A percentile compares a stretch with the other conserved stretches of the same genome.
Conservation (phyloP, 2,329 filamentous ascomycete species). For the Zasmidium angulare region DNA sequence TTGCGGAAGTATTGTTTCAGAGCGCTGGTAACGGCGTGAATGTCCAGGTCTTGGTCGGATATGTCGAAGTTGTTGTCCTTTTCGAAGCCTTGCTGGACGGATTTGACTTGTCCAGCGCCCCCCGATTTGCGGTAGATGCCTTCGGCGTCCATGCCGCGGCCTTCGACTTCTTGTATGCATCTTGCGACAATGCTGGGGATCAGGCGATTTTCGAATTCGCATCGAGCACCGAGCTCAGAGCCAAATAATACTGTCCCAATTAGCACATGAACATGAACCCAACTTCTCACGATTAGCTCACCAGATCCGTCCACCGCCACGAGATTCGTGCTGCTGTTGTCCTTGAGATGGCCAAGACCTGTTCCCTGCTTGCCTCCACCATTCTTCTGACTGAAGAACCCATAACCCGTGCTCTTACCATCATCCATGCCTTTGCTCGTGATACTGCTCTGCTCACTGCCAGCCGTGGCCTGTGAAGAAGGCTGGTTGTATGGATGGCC, state of each 20-base stretch:
- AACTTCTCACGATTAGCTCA: slow-evolving; percentile 19
- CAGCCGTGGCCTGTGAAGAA: slow-evolving; percentile 28
- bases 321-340: slow-evolving; percentile 46
- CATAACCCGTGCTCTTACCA: slow-evolving; percentile 28
- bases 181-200: slow-evolving; percentile 88
- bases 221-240: slow-evolving; percentile 80
- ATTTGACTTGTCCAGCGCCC: slow-evolving; percentile 84
- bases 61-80: slow-evolving; percentile 77
- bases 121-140: slow-evolving; percentile 98
- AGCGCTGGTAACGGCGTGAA: slow-evolving; percentile 92
- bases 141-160: slow-evolving; percentile 94
- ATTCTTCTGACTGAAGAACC: slow-evolving; percentile 39
- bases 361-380: slow-evolving; percentile 30
- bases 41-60: slow-evolving; percentile 88
- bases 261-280: slow-evolving; percentile 17
- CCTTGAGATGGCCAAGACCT: slow-evolving; percentile 39
- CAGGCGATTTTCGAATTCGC: slow-evolving; percentile 82
- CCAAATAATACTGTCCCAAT: slow-evolving; percentile 68
- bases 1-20: slow-evolving; percentile 98
- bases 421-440: slow-evolving; percentile 24
- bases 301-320: slow-evolving; percentile 35
- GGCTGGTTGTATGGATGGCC: slow-evolving; percentile 35
- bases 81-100: slow-evolving; percentile 89
- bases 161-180: slow-evolving; percentile 94
- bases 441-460: slow-evolving; percentile 32